Evolutionary conservation across 2,329 filamentous ascomycete species (phyloP).

Genomic region (Fusarium redolens): DNA sequence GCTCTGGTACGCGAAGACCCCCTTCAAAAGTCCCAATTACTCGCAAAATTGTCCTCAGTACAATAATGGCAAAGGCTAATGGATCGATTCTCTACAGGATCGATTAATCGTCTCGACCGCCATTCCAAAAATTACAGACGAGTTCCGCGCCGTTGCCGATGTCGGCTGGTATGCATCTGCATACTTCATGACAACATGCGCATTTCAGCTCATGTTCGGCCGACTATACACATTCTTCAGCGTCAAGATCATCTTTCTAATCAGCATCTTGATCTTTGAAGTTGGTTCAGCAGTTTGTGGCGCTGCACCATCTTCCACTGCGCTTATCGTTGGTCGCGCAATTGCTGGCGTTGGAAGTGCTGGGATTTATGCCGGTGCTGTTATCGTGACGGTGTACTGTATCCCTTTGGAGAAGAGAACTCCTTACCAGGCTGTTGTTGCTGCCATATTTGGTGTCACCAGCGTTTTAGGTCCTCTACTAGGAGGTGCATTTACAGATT

Average conservation of each 20-base stretch:
- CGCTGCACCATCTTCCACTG: constrained; percentile 13
- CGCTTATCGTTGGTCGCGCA: constrained; percentile 48
- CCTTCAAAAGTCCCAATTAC: neutral
- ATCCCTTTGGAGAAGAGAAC: constrained; percentile 47
- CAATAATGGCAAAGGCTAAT: neutral
- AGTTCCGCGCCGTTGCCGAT: constrained; percentile 57
- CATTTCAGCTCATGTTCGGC: constrained; percentile 54
- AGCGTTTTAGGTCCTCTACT: constrained; percentile 44
- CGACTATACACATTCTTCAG: constrained; percentile 60
- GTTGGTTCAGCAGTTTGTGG: constrained; percentile 61
- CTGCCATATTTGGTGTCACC: constrained; percentile 44
- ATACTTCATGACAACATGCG: constrained; percentile 56
- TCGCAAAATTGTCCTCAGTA: neutral
- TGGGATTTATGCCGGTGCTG: constrained; percentile 34
- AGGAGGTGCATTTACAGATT: constrained; percentile 44
- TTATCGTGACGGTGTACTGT: constrained; percentile 38
- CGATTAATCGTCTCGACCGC: constrained; percentile 58
- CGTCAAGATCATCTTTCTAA: constrained; percentile 50
- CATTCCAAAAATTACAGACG: constrained; percentile 62
- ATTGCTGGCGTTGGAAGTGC: constrained; percentile 61
- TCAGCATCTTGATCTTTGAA: constrained; percentile 61
- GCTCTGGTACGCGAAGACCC: neutral
- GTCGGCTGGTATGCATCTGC: constrained; percentile 66
- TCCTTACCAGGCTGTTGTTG: constrained; percentile 41
- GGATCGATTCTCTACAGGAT: neutral